Conservation (phyloP, 768 basidiomycete species). For the Pleurotus eryngii region DNA sequence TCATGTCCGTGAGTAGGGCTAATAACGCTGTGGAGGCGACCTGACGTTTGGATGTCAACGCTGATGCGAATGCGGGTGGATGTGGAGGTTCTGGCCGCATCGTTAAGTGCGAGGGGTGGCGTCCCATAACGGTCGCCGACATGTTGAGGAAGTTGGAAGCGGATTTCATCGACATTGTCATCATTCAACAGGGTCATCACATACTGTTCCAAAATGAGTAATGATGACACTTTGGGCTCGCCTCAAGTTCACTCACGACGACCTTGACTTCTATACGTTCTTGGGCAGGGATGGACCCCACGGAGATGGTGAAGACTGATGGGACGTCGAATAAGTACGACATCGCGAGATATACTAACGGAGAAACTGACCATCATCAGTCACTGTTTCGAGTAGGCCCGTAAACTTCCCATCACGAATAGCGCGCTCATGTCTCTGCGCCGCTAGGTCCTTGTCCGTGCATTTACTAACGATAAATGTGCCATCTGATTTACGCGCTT, state of each 20-base stretch:
- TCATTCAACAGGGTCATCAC: slow-evolving; percentile 53
- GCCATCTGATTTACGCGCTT: slow-evolving; percentile 42
- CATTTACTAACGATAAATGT: slow-evolving; percentile 39
- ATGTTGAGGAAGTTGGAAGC: slow-evolving; percentile 51
- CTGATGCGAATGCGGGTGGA: slow-evolving; percentile 37
- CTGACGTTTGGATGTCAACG: slow-evolving; percentile 48
- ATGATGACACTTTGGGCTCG: background rate
- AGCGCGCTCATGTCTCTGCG: slow-evolving; percentile 36
- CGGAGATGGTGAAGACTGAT: slow-evolving; percentile 55
- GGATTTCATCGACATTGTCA: slow-evolving; percentile 41
- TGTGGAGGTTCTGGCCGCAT: slow-evolving; percentile 22
- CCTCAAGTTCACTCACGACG: slow-evolving; percentile 30
- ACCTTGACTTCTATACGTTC: slow-evolving; percentile 37
- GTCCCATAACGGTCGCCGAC: slow-evolving; percentile 53
- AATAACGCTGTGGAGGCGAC: slow-evolving; percentile 32
- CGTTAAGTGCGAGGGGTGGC: slow-evolving; percentile 33
- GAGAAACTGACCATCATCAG: slow-evolving; percentile 45
- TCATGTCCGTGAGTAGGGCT: slow-evolving; percentile 42
- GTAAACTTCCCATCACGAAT: slow-evolving; percentile 35
- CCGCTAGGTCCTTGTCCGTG: slow-evolving; percentile 46
- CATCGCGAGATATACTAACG: too few relatives aligned
- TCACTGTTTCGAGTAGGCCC: slow-evolving; percentile 45
- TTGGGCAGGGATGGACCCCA: slow-evolving; percentile 47
- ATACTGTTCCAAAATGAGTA: slow-evolving; percentile 29
- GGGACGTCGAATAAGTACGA: too few relatives aligned